phyloP scores from a whole-genome alignment of 306 rosid species.

The Lathyrus oleraceus region DNA sequence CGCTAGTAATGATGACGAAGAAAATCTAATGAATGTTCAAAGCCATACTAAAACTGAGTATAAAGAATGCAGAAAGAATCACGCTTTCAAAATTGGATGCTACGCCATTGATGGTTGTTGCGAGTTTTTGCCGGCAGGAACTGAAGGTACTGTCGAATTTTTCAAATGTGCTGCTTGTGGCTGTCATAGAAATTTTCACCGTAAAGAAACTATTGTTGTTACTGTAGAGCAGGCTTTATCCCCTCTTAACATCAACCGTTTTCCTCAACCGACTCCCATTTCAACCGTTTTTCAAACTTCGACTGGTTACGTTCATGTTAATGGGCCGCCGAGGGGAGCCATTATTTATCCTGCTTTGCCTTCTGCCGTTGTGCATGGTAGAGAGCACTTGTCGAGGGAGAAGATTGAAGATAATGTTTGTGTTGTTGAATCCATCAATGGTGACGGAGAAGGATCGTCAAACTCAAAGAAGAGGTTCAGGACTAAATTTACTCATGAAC shows the following conservation, averaged over 20 bases:
- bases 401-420: neutral
- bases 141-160: neutral
- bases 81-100: neutral
- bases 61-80: neutral
- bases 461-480: conserved; percentile 60
- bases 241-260: neutral
- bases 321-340: neutral
- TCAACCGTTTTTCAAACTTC: neutral
- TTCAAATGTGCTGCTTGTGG: neutral
- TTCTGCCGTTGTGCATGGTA: neutral
- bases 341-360: neutral
- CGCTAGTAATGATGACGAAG: neutral
- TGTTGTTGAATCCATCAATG: conserved; percentile 27
- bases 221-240: neutral
- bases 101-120: neutral
- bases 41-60: neutral
- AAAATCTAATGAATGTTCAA: neutral
- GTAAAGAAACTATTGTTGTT: neutral
- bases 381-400: neutral
- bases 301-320: neutral
- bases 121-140: neutral
- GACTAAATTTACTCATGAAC: conserved; percentile 71
- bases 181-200: neutral
- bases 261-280: neutral
- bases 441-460: conserved; percentile 33